A percentile compares a stretch with the other conserved stretches of the same genome.
Evolutionary conservation across 202 grass and related monocot species (phyloP).

Genomic region (Setaria viridis): DNA sequence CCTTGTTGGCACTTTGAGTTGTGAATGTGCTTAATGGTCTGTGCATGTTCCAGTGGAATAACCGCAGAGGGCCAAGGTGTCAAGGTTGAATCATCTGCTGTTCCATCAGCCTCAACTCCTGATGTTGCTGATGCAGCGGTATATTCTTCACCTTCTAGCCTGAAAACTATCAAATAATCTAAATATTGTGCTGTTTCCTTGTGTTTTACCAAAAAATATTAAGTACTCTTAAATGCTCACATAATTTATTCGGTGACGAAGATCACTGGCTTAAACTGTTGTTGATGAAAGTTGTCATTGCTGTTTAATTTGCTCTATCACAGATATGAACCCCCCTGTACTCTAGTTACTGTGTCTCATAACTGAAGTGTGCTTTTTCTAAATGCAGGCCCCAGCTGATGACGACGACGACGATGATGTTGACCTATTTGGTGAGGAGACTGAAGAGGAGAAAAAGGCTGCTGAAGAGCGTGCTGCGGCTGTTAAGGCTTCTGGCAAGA

Average conservation of each 20-base stretch:
- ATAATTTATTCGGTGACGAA: background rate
- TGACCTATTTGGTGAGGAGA: constrained; percentile 96
- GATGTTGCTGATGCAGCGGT: constrained; percentile 66
- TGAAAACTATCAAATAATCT: background rate
- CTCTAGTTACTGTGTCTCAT: background rate
- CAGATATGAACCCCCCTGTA: background rate
- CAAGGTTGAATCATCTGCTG: constrained; percentile 71
- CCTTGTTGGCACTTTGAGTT: background rate
- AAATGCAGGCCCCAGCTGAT: constrained; percentile 65
- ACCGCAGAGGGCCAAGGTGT: constrained; percentile 72
- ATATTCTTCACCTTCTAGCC: background rate
- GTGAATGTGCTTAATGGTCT: background rate
- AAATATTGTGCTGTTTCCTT: background rate
- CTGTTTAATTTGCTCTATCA: background rate
- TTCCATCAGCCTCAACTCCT: constrained; percentile 58
- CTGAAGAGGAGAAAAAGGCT: constrained; percentile 97
- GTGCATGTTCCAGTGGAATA: constrained; percentile 62
- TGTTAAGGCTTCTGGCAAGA: constrained; percentile 84
- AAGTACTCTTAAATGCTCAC: background rate
- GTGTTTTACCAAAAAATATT: background rate
- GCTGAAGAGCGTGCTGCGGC: constrained; percentile 82
- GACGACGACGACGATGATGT: constrained; percentile 75
- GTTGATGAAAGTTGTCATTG: background rate
- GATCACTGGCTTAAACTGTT: background rate
- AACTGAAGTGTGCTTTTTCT: background rate